Evolutionary conservation across 2,329 filamentous ascomycete species (phyloP), one percentile per base, ranked within the genome.

Genomic region (Verticillium nubilum): DNA sequence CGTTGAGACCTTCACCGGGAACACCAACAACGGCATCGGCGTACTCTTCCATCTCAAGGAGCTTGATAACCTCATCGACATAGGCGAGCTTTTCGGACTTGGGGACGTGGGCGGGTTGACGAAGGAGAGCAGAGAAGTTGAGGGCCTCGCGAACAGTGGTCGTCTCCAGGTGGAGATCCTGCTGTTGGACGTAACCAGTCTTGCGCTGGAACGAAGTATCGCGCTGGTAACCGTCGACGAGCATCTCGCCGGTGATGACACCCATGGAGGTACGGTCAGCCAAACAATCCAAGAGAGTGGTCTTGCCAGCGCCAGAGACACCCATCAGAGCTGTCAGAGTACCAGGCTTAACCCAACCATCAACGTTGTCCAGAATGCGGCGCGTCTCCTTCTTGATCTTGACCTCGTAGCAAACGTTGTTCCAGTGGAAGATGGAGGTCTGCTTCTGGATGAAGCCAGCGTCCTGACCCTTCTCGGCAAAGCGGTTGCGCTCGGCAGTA

Each of bases 291-390:
- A 97, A 78, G 28, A 97, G 83, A 1, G 93, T 97, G 0, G 93
- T 97, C 74, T 97, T 97, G 60, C 93, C 93, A n/a, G 93, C 93
- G 65, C 93, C 92, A 31, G 89, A 92, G 7, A 93, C 91, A 76
- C 92, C 90, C 92, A 97, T 97, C 3, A 96, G 80, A 42, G 91
- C 92, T 13, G 92, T 97, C 58, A 96, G 73, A 17, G 91, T 96
- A 61, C 93, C 93, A 3, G 93, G 93, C 74, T 96, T 95, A 61
- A 97, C 92, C 90, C 91, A 97, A 35, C 93, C 93, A 69, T 96
- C 90, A 13, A 97, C 90, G 63, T 95, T 80, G 67, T 97, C 88
- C 61, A 97, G 78, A 67, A 97, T 90, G 52, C 88, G 86, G 17
- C 92, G 84, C 1, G 81, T 76, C 67, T 94, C 86, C 15, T 80